A percentile compares a stretch with the other conserved stretches of the same genome.
These are phyloP conservation scores for Hypoxylon sp. DNA, from an alignment of 2,329 filamentous ascomycete species.

Conservation along the genomic window DNA sequence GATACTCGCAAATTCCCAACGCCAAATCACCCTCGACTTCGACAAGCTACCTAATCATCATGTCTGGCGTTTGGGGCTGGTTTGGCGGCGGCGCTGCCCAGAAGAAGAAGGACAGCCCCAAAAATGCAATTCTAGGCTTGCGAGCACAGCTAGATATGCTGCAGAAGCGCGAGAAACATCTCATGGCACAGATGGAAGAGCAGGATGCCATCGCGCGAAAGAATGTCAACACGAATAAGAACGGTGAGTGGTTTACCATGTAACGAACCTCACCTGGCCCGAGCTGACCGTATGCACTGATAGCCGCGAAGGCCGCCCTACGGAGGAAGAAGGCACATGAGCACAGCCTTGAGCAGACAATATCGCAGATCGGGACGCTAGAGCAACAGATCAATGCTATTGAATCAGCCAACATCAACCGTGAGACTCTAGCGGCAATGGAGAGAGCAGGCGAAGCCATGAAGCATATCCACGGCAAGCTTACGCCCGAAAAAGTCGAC, in stretches of 20 bases:
- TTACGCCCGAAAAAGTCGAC: slow-evolving; percentile 95
- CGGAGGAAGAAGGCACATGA: slow-evolving; percentile 96
- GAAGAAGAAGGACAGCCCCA: slow-evolving; percentile 92
- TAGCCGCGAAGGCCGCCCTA: slow-evolving; percentile 90
- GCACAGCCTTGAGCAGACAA: slow-evolving; percentile 90
- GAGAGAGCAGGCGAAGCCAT: slow-evolving; percentile 90
- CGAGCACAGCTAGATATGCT: slow-evolving; percentile 96
- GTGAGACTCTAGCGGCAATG: slow-evolving; percentile 95
- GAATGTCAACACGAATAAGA: slow-evolving; percentile 90
- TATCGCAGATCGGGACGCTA: slow-evolving; percentile 88
- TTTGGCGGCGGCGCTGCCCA: slow-evolving; percentile 87
- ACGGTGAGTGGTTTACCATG: slow-evolving; percentile 70
- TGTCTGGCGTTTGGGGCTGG: slow-evolving; percentile 85
- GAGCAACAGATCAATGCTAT: slow-evolving; percentile 97
- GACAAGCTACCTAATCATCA: slow-evolving; percentile 54
- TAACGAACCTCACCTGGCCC: slow-evolving; percentile 36
- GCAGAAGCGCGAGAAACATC: slow-evolving; percentile 92
- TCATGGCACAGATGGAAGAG: slow-evolving; percentile 92
- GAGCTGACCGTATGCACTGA: slow-evolving; percentile 40
- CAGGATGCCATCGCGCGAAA: slow-evolving; percentile 91
- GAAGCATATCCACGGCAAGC: slow-evolving; percentile 90
- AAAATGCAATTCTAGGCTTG: slow-evolving; percentile 93
- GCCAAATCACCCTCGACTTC: slow-evolving; percentile 22
- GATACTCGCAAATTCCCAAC: slow-evolving; percentile 2
- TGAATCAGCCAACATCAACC: slow-evolving; percentile 98